A percentile compares a stretch with the other conserved stretches of the same genome.
phyloP scores from a whole-genome alignment of 2,329 filamentous ascomycete species.

The Arthroderma sp. region DNA sequence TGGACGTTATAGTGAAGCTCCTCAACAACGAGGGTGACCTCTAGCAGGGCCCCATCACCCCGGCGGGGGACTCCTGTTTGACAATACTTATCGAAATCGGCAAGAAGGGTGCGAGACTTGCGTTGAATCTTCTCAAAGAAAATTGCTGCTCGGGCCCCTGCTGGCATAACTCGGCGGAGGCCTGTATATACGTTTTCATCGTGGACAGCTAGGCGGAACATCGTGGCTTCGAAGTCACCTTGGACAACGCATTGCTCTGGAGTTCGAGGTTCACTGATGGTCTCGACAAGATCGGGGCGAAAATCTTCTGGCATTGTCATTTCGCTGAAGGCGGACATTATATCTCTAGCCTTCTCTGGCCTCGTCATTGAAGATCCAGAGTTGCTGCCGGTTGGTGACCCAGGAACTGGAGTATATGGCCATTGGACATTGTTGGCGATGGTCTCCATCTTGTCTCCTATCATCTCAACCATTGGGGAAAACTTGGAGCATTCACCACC shows the following conservation, averaged over 20 bases:
- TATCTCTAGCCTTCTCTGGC: conserved; percentile 29
- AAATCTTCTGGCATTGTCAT: conserved; percentile 30
- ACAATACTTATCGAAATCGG: conserved; percentile 29
- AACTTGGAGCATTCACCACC: conserved; percentile 21
- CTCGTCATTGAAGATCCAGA: conserved; percentile 20
- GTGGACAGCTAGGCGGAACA: conserved; percentile 33
- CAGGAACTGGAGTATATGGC: conserved; percentile 20
- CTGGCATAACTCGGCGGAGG: conserved; percentile 30
- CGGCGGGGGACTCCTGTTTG: conserved; percentile 18
- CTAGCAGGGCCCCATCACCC: conserved; percentile 12
- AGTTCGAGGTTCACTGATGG: conserved; percentile 19
- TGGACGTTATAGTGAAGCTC: conserved; percentile 20
- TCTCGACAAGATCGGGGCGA: conserved; percentile 26
- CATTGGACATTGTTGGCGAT: conserved; percentile 23
- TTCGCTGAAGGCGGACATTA: conserved; percentile 33
- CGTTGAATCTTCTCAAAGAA: conserved; percentile 33
- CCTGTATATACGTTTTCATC: conserved; percentile 30
- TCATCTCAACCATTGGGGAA: conserved; percentile 20
- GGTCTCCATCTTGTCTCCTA: conserved; percentile 20
- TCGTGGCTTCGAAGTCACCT: conserved; percentile 32
- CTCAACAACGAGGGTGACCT: conserved; percentile 21
- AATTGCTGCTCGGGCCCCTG: conserved; percentile 28
- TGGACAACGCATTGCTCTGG: conserved; percentile 32
- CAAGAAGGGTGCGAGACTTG: conserved; percentile 22
- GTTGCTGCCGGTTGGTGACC: conserved; percentile 6